A percentile compares a stretch with the other conserved stretches of the same genome.
Conservation (phyloP, 805 yeast genomes). For the Blastobotrys parvus region DNA sequence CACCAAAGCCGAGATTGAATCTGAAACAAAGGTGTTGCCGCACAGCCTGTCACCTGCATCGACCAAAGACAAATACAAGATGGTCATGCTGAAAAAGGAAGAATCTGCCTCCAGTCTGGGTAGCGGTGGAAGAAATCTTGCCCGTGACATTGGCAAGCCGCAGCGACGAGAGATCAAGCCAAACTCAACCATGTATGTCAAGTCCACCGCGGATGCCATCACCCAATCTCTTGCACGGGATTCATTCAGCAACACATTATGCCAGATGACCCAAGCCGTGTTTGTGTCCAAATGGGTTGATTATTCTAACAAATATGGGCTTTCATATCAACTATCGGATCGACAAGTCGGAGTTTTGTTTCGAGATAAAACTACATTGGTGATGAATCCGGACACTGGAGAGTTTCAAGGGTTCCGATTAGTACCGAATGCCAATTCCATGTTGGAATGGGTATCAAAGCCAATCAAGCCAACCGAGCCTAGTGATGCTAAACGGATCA, state of each 20-base stretch:
- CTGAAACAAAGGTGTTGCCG: conserved; percentile 55
- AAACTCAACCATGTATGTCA: not conserved
- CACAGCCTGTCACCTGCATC: conserved; percentile 89
- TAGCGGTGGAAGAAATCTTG: not conserved
- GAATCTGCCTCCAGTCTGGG: not conserved
- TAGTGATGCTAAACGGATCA: conserved; percentile 40
- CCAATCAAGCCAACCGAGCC: conserved; percentile 27
- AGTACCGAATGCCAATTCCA: not conserved
- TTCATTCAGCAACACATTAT: no score
- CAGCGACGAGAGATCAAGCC: not conserved
- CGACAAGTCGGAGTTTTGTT: conserved; percentile 87
- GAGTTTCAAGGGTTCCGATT: conserved; percentile 19
- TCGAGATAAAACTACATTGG: conserved; percentile 74
- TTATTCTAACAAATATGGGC: conserved; percentile 90
- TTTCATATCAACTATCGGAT: conserved; percentile 84
- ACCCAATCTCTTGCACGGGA: not conserved
- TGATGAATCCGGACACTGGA: conserved; percentile 40
- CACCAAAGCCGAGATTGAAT: conserved; percentile 31
- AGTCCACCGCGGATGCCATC: not conserved
- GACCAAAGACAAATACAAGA: conserved; percentile 73
- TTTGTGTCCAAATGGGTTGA: conserved; percentile 96
- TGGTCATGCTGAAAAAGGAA: conserved; percentile 23
- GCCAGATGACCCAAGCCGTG: conserved; percentile 19
- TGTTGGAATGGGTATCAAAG: conserved; percentile 32
- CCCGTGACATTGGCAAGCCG: not conserved